These are phyloP conservation scores for Monilinia laxa DNA, from an alignment of 2,329 filamentous ascomycete species.

Conservation along the genomic window DNA sequence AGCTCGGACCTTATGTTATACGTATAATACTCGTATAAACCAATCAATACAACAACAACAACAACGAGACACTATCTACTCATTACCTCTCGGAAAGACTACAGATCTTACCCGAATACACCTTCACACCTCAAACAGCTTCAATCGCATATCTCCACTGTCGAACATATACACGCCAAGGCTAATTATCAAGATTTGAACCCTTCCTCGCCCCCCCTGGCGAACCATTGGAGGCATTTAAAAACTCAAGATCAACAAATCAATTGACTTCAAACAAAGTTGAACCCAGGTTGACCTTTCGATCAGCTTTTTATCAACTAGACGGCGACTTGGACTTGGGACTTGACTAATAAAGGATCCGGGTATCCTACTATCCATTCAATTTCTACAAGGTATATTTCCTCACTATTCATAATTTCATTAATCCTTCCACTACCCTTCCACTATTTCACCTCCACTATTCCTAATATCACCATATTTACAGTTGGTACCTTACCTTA, in stretches of 20 bases:
- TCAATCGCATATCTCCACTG: conserved; percentile 9
- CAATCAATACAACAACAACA: neutral
- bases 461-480: conserved; percentile 10
- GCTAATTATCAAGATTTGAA: neutral
- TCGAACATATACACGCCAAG: neutral
- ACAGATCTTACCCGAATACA: conserved; percentile 13
- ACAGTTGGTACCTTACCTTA: conserved; percentile 16
- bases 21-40: neutral
- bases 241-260: neutral
- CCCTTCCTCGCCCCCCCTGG: too few relatives aligned
- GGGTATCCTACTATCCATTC: neutral
- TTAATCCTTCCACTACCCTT: neutral
- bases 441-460: neutral
- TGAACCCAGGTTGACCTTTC: neutral
- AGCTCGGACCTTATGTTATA: neutral
- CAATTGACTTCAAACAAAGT: neutral
- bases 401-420: neutral
- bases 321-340: neutral
- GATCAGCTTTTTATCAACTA: neutral
- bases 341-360: neutral
- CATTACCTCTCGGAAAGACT: conserved; percentile 8
- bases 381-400: neutral
- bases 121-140: too few relatives aligned
- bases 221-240: neutral
- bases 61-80: neutral